Percentiles rank a stretch among this genome's conserved stretches.
These are phyloP conservation scores for Paraphoma chrysanthemicola DNA, from an alignment of 2,329 filamentous ascomycete species.

Conservation along the genomic window DNA sequence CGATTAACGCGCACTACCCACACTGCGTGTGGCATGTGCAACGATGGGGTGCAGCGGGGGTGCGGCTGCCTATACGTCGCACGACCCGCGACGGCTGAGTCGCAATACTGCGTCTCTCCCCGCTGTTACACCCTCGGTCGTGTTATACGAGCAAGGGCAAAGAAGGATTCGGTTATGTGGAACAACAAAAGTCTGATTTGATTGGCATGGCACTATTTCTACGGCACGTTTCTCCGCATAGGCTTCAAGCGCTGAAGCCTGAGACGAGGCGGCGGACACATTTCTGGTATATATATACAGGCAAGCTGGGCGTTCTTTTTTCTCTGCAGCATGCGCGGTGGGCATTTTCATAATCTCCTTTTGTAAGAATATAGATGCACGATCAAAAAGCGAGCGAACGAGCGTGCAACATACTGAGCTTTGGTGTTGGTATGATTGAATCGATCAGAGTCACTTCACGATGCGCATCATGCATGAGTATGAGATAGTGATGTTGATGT, in stretches of 20 bases:
- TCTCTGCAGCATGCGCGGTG: no score
- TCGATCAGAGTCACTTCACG: not conserved
- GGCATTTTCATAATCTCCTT: not conserved
- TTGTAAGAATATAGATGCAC: not conserved
- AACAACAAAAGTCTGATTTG: constrained; percentile 4
- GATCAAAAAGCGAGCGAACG: not conserved
- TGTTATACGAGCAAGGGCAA: not conserved
- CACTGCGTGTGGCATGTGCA: not conserved
- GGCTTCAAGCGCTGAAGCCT: constrained; percentile 13
- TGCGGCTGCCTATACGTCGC: not conserved
- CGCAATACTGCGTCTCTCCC: not conserved
- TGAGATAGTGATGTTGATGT: not conserved
- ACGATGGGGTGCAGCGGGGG: not conserved
- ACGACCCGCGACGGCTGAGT: not conserved
- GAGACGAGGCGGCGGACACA: constrained; percentile 2
- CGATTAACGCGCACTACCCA: not conserved
- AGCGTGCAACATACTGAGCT: not conserved
- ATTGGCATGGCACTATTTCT: constrained; percentile 4
- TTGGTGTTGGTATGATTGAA: not conserved
- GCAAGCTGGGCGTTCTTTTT: not conserved
- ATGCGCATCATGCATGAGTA: not conserved
- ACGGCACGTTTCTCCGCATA: constrained; percentile 1
- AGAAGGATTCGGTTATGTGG: not conserved
- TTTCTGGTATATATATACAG: constrained; percentile 5
- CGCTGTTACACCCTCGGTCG: not conserved